A percentile compares a stretch with the other conserved stretches of the same genome.
These are phyloP conservation scores for Aquilaria agallochum DNA, from an alignment of 441 rosid genomes.

Conservation along the genomic window DNA sequence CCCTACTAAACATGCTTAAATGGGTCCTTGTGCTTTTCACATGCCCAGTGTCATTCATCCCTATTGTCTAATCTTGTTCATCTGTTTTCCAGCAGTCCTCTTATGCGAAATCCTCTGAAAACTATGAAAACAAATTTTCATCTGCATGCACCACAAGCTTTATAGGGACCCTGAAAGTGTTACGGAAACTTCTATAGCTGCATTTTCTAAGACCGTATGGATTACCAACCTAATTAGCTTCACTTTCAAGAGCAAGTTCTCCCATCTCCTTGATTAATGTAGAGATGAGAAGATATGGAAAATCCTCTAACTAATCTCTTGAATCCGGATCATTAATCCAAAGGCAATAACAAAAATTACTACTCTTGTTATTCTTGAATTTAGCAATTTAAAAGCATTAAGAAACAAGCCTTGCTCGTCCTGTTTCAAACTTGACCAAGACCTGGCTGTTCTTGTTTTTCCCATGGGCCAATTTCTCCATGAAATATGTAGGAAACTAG, in stretches of 20 bases:
- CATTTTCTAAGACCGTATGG: constrained; percentile 2
- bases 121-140: constrained; percentile 59
- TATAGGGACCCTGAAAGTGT: not conserved
- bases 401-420: constrained; percentile 60
- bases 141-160: constrained; percentile 41
- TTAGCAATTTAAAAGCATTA: constrained; percentile 73
- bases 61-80: too few species aligned
- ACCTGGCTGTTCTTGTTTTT: constrained; percentile 8
- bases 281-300: constrained; percentile 39
- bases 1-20: too few species aligned
- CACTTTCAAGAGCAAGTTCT: constrained; percentile 75
- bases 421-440: constrained; percentile 58
- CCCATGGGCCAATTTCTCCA: too few species aligned
- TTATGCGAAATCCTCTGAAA: constrained; percentile 41
- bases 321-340: constrained; percentile 31
- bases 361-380: constrained; percentile 53
- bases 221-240: constrained; percentile 61
- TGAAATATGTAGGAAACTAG: too few species aligned
- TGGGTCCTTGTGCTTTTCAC: too few species aligned
- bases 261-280: constrained; percentile 72
- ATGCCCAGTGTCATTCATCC: too few species aligned
- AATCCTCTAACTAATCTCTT: constrained; percentile 30
- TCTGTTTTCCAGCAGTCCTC: not conserved
- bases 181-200: not conserved
- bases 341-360: constrained; percentile 49